Percentiles rank a stretch among this genome's conserved stretches.
Conservation (phyloP, 2,329 filamentous ascomycete genomes). For the Xylariales sp. region DNA sequence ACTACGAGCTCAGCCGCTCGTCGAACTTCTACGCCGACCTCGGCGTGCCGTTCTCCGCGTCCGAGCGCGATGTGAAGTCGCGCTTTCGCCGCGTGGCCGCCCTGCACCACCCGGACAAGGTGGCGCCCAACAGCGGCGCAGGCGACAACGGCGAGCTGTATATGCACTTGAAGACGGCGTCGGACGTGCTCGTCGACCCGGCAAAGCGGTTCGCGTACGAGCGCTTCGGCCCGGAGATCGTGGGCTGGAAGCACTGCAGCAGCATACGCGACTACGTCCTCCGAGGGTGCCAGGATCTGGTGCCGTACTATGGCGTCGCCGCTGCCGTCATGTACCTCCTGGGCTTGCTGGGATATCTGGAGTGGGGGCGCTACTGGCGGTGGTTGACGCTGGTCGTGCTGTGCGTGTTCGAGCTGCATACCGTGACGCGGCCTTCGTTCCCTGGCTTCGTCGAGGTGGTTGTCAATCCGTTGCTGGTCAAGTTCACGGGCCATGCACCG, state of each 20-base stretch:
- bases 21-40: constrained; percentile 79
- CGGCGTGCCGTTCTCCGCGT: constrained; percentile 61
- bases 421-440: constrained; percentile 49
- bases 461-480: constrained; percentile 40
- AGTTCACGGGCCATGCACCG: constrained; percentile 44
- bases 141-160: constrained; percentile 56
- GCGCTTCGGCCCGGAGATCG: constrained; percentile 71
- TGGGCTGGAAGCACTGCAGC: constrained; percentile 60
- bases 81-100: constrained; percentile 74
- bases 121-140: constrained; percentile 35
- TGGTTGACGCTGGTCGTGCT: constrained; percentile 54
- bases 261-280: constrained; percentile 70
- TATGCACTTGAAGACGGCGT: constrained; percentile 75
- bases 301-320: constrained; percentile 58
- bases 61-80: constrained; percentile 74
- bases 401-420: constrained; percentile 52
- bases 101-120: constrained; percentile 81
- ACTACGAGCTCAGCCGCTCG: constrained; percentile 67
- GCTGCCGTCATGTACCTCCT: constrained; percentile 56
- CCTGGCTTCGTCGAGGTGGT: constrained; percentile 38
- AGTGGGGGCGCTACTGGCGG: constrained; percentile 62
- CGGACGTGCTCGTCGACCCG: constrained; percentile 76
- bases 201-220: constrained; percentile 83
- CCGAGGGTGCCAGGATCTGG: constrained; percentile 52
- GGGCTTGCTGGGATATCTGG: constrained; percentile 61